Percentiles rank a stretch among this genome's conserved stretches.
Conservation (phyloP, 176 grass and related monocot genomes). For the Hyparrhenia diplandra region DNA sequence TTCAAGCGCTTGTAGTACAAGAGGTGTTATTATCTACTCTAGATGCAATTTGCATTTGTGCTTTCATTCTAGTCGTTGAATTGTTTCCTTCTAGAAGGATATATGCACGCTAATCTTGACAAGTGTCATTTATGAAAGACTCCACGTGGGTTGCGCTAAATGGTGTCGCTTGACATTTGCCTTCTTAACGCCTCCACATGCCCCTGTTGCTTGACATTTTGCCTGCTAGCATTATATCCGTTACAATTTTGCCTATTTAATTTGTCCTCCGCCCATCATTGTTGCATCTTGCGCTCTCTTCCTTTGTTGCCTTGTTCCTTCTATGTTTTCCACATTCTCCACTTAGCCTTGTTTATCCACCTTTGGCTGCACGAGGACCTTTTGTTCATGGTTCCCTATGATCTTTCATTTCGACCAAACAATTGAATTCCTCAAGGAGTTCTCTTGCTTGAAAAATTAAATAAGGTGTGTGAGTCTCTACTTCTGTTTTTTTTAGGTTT, state of each 20-base stretch:
- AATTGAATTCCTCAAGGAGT: background rate
- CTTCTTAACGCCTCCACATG: background rate
- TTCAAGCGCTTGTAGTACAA: background rate
- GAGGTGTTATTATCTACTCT: background rate
- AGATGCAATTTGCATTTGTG: background rate
- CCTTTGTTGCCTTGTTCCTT: background rate
- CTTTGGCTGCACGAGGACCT: background rate
- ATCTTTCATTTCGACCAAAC: background rate
- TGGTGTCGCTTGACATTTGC: background rate
- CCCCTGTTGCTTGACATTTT: background rate
- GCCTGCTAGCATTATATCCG: too few relatives aligned
- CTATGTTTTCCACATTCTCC: accelerated
- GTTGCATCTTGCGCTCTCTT: background rate
- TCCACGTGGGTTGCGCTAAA: background rate
- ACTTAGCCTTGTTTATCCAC: background rate
- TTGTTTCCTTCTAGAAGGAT: background rate
- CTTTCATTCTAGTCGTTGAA: background rate
- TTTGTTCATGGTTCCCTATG: too few relatives aligned
- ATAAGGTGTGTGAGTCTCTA: background rate
- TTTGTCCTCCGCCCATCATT: accelerated
- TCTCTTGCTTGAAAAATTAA: background rate
- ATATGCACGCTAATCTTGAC: background rate
- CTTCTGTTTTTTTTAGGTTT: background rate
- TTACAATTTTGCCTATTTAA: background rate
- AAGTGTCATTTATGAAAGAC: background rate